Evolutionary conservation across 257 asterid genomes (phyloP), one percentile per base, ranked within the genome.

Genomic region (Solanum tarijense): DNA sequence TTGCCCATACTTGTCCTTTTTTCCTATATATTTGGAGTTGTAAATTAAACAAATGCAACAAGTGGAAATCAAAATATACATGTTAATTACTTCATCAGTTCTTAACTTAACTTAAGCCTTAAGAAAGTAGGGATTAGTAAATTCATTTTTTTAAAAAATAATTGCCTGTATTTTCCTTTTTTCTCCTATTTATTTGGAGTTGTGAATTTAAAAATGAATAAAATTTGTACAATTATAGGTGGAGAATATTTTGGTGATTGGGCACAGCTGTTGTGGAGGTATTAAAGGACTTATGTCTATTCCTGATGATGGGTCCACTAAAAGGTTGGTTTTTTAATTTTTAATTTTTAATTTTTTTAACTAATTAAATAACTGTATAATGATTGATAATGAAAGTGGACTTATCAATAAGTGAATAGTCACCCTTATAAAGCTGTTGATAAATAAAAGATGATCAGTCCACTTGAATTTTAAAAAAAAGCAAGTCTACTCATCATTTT

Each of bases 191-290:
- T 27, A 27, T 27, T 27, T 27, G 29, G 29, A 27, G 29, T 27
- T 27, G 29, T 27, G 29, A 27, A 27, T 27, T 27, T 27, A 27
- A 27, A 27, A 27, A 27, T 27, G 29, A 27, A 27, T 27, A 27
- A 27, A 27, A 27, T 27, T 27, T 27, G 29, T 27, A 27, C 29
- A 27, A 27, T 27, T 52, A 16, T 88, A 96, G 99, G 98, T 96
- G 88, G 98, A 95, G 95, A 94, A 93, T 89, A 95, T 96, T 88
- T 86, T 96, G 87, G 96, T 95, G 71, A 93, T 96, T 65, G 99
- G 99, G 27, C 99, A 95, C 92, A 95, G 99, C 93, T 91, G 98
- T 73, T 96, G 99, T 89, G 99, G 99, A 78, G 99, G 99, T 89
- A 96, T 96, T 85, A 96, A 92, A 90, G 99, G 98, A 12, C 98